Base-by-base conservation (phyloP, 371 early-diverging fungal species). In the Mortierella sp. region DNA sequence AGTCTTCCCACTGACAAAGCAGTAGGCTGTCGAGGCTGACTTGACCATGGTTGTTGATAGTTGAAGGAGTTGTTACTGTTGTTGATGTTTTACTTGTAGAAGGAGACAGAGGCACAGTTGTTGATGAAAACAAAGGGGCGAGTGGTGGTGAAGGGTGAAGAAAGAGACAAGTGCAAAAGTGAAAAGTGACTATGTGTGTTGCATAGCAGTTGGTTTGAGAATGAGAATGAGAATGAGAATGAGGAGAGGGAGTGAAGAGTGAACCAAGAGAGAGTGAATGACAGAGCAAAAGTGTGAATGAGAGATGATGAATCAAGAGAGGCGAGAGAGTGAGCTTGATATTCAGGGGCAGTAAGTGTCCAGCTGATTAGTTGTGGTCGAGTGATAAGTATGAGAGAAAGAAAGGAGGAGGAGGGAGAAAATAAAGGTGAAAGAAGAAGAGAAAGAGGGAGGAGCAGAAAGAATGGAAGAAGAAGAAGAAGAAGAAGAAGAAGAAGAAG, bases 1-100 rank as follows among this genome's bases (percentile, higher is more conserved):
- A 16, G 80, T 79, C 58, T 80, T 77, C 9, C 86, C 86, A 50
- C 86, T 86, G 76, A 86, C 86, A 58, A 86, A 86, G 78, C 80
- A 80, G 80, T 86, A 86, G 4, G 86, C 80, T 38, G 76, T 68
- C 21, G 84, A 76, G 31, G 82, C 77, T 21, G 85, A 82, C 54
- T 82, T 86, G 80, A 86, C 86, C 86, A 86, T 86, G 16, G 54
- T 52, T 70, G 55, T 73, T n/a, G 10, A 45, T 54, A 14, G 70
- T 48, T n/a, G n/a, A 57, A 26, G 10, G n/a, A 26, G 11, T 26
- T 11, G 58, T 54, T 24, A 24, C 42, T 38, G 50, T 14, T 50
- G 50, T 50, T 10, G 10, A 9, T 11, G 26, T 38, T 5, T 38
- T 3, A 14, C 16, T 14, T 26, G 3, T 2, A 58, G 58, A 28